Base-by-base conservation (phyloP, 2,329 filamentous ascomycete genomes). In the Xylariaceae sp. region DNA sequence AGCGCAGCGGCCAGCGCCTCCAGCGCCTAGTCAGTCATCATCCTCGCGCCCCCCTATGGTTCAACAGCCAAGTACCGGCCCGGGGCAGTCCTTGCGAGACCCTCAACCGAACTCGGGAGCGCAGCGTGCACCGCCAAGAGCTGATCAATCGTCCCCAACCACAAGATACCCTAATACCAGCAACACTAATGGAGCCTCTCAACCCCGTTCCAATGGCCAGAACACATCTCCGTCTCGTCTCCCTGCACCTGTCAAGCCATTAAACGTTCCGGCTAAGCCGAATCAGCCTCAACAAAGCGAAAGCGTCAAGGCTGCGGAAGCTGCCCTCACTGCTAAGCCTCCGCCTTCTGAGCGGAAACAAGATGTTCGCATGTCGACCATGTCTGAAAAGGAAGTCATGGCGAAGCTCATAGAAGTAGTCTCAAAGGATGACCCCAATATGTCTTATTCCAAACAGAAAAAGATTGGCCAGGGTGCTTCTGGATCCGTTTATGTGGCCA, bases 401-500 rank as follows among this genome's bases (percentile, higher is more conserved):
- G 87, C 90, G 60, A 94, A 91, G 68, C 80, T 99, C 48, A 89
- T 92, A 68, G 90, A 96, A 60, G 93, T 94, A 7, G 94, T 99
- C 1, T 97, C 92, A 57, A 95, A 96, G 70, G 91, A 96, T 55
- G 92, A 96, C 67, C 94, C 94, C 48, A 88, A 95, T 64, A 78
- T 96, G 60, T 96, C 92, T 19, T 99, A 99, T 76, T 93, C 92
- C 66, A 99, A 99, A 77, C 94, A 97, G 74, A 97, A 97, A 82
- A 99, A 99, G 81, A 97, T 99, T 71, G 94, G 94, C 17, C 94
- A 99, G 71, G 94, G 94, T 73, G 94, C 94, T 50, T 99, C 94
- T 56, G 94, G 94, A 52, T 97, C 93, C 18, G 94, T 99, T 44
- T 99, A 99, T 66, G 93, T 99, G 56, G 94, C 94, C 58, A 94